A percentile compares a stretch with the other conserved stretches of the same genome.
Evolutionary conservation across 1,284 basidiomycete genomes (phyloP).

Genomic region (Paramarasmius palmivorus): DNA sequence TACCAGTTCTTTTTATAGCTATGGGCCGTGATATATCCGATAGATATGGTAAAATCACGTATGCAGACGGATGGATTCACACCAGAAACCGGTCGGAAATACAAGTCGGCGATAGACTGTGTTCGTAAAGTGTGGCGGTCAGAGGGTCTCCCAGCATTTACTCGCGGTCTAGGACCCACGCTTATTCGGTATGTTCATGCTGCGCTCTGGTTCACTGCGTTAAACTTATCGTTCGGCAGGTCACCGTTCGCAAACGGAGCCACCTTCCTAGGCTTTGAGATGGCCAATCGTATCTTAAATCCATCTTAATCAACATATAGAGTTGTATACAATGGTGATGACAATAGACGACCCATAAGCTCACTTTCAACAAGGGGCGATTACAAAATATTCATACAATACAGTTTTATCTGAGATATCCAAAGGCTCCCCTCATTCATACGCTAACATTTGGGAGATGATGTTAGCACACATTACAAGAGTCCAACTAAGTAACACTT

Average conservation of each 20-base stretch:
- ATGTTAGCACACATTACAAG: too few relatives aligned
- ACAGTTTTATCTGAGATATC: too few relatives aligned
- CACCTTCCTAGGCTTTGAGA: slow-evolving; percentile 91
- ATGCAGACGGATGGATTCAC: slow-evolving; percentile 94
- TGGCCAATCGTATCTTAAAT: slow-evolving; percentile 73
- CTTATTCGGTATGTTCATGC: slow-evolving; percentile 72
- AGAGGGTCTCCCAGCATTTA: slow-evolving; percentile 86
- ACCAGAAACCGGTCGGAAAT: slow-evolving; percentile 74
- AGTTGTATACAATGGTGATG: too few relatives aligned
- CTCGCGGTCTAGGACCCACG: slow-evolving; percentile 87
- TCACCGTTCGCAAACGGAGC: slow-evolving; percentile 91
- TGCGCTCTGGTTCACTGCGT: not conserved
- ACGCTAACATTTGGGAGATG: too few relatives aligned
- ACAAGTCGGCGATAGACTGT: slow-evolving; percentile 82
- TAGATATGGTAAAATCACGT: slow-evolving; percentile 94
- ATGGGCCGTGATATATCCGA: slow-evolving; percentile 87
- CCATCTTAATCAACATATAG: slow-evolving; percentile 25
- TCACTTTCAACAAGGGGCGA: too few relatives aligned
- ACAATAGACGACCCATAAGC: too few relatives aligned
- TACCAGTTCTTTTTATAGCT: slow-evolving; percentile 46
- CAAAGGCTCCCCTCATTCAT: too few relatives aligned
- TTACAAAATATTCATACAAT: too few relatives aligned
- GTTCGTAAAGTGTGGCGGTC: slow-evolving; percentile 78
- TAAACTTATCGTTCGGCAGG: slow-evolving; percentile 37
- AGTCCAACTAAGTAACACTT: not conserved